Evolutionary conservation across 176 grass and related monocot species (phyloP), one percentile per base, ranked within the genome.

Genomic region (Neostapfia colusana): DNA sequence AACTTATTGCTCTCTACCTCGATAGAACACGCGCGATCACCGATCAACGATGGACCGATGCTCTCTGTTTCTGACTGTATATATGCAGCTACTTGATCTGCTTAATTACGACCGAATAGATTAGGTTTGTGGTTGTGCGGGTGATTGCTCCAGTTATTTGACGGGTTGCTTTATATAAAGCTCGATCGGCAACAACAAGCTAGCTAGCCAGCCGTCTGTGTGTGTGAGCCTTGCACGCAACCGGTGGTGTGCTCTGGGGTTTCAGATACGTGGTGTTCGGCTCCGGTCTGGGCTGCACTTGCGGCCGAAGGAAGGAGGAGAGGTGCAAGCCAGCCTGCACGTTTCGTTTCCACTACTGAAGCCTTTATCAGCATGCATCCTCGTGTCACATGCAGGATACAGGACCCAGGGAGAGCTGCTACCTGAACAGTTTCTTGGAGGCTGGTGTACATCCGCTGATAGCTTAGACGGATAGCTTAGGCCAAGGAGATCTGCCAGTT

Each of bases 221-320:
- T 40, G 1, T 40, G 48, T 51, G 60, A 87, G 68, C 13, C 85
- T 87, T 87, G 74, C 41, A 87, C 74, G 85, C 85, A 68, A 87
- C 17, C 51, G 80, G 16, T 72, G 8, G 34, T 71, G 74, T 84
- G 82, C 28, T 23, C 35, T 71, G 74, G 35, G 55, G 8, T 63
- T 63, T n/a, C 17, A 63, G 65, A 84, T 15, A 59, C 17, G 65
- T 38, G 64, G 48, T 75, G 60, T 73, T 23, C 20, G 80, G 80
- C 35, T 74, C 21, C 34, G 23, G 41, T 62, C 53, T 67, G 49
- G 38, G 25, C 24, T 8, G 36, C 51, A 7, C n/a, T 76, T 83
- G 64, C 16, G 63, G 23, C 1, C 14, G 39, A 69, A 76, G 72
- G 65, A 51, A 76, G 34, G 71, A 31, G 43, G 43, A n/a, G 42